Percentiles rank a stretch among this genome's conserved stretches.
phyloP scores from a whole-genome alignment of 768 basidiomycete genomes.

The Jaapia argillacea region DNA sequence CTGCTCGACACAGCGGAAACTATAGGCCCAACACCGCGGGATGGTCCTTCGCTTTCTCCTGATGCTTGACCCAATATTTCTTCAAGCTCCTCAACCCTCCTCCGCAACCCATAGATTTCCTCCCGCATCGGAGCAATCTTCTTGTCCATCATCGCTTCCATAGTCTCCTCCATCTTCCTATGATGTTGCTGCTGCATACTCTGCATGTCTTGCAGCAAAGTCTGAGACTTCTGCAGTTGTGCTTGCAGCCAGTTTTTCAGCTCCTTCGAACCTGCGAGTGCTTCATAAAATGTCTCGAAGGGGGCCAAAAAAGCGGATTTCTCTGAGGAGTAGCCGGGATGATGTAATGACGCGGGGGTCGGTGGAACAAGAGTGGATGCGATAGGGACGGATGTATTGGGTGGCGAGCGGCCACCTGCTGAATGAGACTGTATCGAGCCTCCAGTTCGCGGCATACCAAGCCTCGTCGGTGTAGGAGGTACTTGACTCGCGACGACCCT shows the following conservation, averaged over 20 bases:
- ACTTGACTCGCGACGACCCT: constrained; percentile 49
- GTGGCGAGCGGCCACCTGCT: constrained; percentile 36
- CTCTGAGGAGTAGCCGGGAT: constrained; percentile 48
- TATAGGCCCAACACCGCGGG: constrained; percentile 9
- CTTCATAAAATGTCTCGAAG: constrained; percentile 80
- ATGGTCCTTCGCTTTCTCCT: constrained; percentile 12
- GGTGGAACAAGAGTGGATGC: constrained; percentile 55
- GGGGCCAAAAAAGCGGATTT: constrained; percentile 74
- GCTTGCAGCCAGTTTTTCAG: constrained; percentile 70
- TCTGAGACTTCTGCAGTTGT: constrained; percentile 56
- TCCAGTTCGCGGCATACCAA: constrained; percentile 35
- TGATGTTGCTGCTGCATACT: constrained; percentile 65
- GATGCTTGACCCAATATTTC: constrained; percentile 25
- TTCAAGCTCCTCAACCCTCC: constrained; percentile 64
- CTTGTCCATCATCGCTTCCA: constrained; percentile 53
- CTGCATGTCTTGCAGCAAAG: constrained; percentile 38
- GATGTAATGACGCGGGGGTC: constrained; percentile 57
- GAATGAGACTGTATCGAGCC: constrained; percentile 5
- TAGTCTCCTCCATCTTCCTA: constrained; percentile 49
- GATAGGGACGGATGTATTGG: constrained; percentile 58
- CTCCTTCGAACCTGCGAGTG: constrained; percentile 69
- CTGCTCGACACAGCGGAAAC: constrained; percentile 9
- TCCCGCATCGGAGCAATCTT: constrained; percentile 45
- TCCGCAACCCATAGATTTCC: constrained; percentile 50
- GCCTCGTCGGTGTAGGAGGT: constrained; percentile 63